Base-by-base conservation (phyloP, 192 early-diverging fungal species). In the Spizellomyces sp. region DNA sequence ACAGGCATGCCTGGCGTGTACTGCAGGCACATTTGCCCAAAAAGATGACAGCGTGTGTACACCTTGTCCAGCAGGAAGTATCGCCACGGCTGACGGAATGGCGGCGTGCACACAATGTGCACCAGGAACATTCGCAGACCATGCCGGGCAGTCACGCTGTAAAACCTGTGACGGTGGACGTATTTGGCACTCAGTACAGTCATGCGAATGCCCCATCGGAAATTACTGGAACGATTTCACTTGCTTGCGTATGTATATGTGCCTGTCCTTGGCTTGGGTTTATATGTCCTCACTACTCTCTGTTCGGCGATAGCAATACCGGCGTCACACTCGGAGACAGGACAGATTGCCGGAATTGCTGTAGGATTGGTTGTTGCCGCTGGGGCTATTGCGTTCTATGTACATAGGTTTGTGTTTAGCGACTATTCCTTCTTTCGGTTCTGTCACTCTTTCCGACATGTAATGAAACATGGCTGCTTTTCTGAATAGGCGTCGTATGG, bases 401-500 rank as follows among this genome's bases (percentile, higher is more conserved):
- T 52, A 0, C 62, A 72, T 48, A 47, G 70, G 70, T 72, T 50
- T 17, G 48, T 36, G 27, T 36, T 36, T 3, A 36, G 27, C 27
- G 27, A 36, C n/a, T 36, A 3, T 36, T 36, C 3, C 2, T 9
- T 48, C 0, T 41, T 65, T 45, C 22, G 27, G n/a, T 27, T 41
- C 12, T 12, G 9, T 64, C 42, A 41, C 1, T 12, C 27, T 22
- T 61, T 41, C 59, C 14, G 59, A 41, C 17, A 4, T 0, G 21
- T 12, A 22, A 61, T 61, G 59, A 17, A 0, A 36, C 0, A 36
- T 61, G 2, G 17, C 17, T 63, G 5, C 19, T 7, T 9, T 5
- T 36, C 27, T 36, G 27, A 36, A 36, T 36, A 62, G 70, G 43
- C 70, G 70, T 9, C 60, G 62, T 19, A 72, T 72, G 70, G 62